Evolutionary conservation across 768 basidiomycete genomes (phyloP), one percentile per base, ranked within the genome.

Genomic region (Xerocomus potaroensis): DNA sequence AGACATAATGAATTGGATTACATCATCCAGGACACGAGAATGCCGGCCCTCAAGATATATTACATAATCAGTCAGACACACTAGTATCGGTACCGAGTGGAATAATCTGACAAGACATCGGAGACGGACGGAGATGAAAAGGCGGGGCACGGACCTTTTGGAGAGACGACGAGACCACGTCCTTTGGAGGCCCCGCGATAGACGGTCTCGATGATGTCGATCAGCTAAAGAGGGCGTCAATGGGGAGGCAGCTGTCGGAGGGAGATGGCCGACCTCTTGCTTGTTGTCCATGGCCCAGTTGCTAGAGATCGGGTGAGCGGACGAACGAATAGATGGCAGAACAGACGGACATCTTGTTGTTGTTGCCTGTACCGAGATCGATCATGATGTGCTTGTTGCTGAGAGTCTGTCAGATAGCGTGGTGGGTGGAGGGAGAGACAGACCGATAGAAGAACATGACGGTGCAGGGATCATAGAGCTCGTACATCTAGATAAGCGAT

Each of bases 331-430:
- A 3, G 35, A 2, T 2, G 8, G 3, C 7, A 34, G 3, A 4
- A 16, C 10, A 15, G 4, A 74, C 91, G 54, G 48, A 94, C 93
- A 96, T 96, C 74, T 98, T 97, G 71, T 97, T 97, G 71, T 97
- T 97, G 69, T 98, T 96, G 75, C 94, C 94, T 41, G 94, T 98
- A n/a, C 93, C 94, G 55, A 98, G 71, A 80, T 97, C 96, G 61
- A 99, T 97, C 95, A 98, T 98, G 71, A 98, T 98, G 64, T 98
- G 96, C 65, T 98, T 96, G 68, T 95, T 95, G 34, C 94, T 95
- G 12, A 94, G 14, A 7, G 9, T 18, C 10, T 18, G 12, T 11
- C 27, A 11, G 41, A 18, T 59, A 38, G 45, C 7, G n/a, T 15
- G 9, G 4, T 5, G 31, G 26, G 15, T 19, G 1, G 33, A 44